Percentiles rank a stretch among this genome's conserved stretches.
Conservation (phyloP, 2,329 filamentous ascomycete genomes). For the Hymenoscyphus fraxineus region DNA sequence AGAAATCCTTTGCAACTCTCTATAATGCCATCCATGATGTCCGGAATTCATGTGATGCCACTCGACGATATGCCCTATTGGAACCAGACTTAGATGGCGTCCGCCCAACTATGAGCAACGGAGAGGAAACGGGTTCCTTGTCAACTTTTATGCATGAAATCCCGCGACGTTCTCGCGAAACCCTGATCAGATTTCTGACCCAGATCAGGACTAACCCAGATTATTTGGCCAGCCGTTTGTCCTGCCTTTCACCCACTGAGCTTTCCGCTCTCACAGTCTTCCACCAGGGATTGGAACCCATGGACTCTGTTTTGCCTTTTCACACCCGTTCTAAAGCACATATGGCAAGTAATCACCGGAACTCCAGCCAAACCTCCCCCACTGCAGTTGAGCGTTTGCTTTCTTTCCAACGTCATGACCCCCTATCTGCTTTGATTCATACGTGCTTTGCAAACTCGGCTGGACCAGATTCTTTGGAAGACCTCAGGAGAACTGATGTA, state of each 20-base stretch:
- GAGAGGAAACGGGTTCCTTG: constrained; percentile 42
- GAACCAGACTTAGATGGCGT: constrained; percentile 66
- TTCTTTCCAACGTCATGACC: constrained; percentile 85
- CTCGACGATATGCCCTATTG: constrained; percentile 65
- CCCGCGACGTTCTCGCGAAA: constrained; percentile 68
- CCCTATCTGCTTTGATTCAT: constrained; percentile 78
- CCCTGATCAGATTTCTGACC: constrained; percentile 74
- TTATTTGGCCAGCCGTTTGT: constrained; percentile 80
- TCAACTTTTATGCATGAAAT: constrained; percentile 68
- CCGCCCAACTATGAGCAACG: constrained; percentile 32
- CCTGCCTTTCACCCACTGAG: constrained; percentile 70
- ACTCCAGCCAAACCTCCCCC: constrained; percentile 45
- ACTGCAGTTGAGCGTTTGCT: constrained; percentile 77
- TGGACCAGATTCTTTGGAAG: constrained; percentile 76
- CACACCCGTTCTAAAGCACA: constrained; percentile 47
- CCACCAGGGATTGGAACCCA: constrained; percentile 72
- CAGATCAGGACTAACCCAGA: constrained; percentile 82
- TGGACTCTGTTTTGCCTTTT: constrained; percentile 77
- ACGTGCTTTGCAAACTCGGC: constrained; percentile 86
- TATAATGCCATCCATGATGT: constrained; percentile 79
- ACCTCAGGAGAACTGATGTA: constrained; percentile 72
- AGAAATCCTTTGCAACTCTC: constrained; percentile 68
- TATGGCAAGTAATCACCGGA: constrained; percentile 46
- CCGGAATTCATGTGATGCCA: constrained; percentile 70
- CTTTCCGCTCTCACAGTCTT: constrained; percentile 73